Base-by-base conservation (phyloP, 805 yeast genomes). In the Candida sanyiensis region DNA sequence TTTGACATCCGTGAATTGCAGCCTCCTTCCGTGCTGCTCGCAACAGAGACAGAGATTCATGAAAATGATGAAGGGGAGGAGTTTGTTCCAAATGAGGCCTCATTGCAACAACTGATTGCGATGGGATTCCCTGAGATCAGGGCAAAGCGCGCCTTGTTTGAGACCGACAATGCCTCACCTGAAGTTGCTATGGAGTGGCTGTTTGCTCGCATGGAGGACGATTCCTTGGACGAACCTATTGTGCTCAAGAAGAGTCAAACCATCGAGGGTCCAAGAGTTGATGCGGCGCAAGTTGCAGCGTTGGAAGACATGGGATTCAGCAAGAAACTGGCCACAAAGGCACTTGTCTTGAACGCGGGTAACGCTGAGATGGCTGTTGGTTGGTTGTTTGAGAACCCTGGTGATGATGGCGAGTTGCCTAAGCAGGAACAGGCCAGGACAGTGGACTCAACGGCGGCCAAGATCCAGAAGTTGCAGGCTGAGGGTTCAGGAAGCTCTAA, bases 111-210 rank as follows among this genome's bases (percentile, higher is more conserved):
- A 42, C 70, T 93, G 7, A 58, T 66, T 35, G 76, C 75, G 15
- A 93, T 89, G 96, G 98, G 98, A n/a, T 90, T 93, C 56, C 73
- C 88, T 1, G 75, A 74, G 37, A 69, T 71, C 17, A 70, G 90
- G 35, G 69, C 80, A 30, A 66, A 66, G 22, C 75, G 79, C 49
- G 96, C 90, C 0, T 64, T 90, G 25, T 80, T 69, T 49, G 62
- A 73, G 16, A 86, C 95, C 0, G 90, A 88, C 50, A 46, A 56
- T 0, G 50, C 62, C 1, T 57, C 63, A 3, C 53, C 65, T 0
- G 97, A 90, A 46, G 69, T 70, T 6, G 96, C 97, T 0, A 79
- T 84, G 83, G 84, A 86, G 50, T 86, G 97, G 95, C 57, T 93
- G 6, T 81, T 93, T 54, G 83, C 73, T 16, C 95, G 89, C 54